Evolutionary conservation across 2,329 filamentous ascomycete genomes (phyloP).

Genomic region (Acephala macrosclerotiorum): DNA sequence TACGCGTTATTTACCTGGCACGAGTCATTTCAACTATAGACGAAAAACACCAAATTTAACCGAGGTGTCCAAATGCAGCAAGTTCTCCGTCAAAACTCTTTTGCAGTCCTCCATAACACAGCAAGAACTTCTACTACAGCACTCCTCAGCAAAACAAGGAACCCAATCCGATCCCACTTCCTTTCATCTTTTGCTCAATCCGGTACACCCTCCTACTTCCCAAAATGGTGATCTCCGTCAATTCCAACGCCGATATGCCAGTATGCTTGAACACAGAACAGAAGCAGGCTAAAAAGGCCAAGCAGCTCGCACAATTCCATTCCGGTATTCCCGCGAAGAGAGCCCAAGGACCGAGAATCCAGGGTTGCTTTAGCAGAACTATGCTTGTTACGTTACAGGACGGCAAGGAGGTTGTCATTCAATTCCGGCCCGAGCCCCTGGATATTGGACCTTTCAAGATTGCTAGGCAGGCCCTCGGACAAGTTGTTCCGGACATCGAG

Average conservation of each 20-base stretch:
- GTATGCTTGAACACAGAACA: constrained; percentile 22
- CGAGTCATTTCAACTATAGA: too few relatives aligned
- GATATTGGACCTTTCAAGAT: constrained; percentile 30
- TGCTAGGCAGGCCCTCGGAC: constrained; percentile 32
- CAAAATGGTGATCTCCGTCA: not conserved
- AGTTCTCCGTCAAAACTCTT: too few relatives aligned
- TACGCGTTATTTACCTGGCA: too few relatives aligned
- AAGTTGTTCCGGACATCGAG: constrained; percentile 33
- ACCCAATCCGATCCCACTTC: too few relatives aligned
- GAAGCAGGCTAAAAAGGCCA: constrained; percentile 29
- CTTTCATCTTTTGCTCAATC: too few relatives aligned
- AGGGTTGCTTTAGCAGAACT: constrained; percentile 39
- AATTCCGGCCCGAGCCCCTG: constrained; percentile 34
- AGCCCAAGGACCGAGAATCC: constrained; percentile 26
- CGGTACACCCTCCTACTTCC: too few relatives aligned
- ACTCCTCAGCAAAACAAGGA: too few relatives aligned
- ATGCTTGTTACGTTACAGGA: constrained; percentile 33
- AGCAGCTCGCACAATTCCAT: constrained; percentile 28
- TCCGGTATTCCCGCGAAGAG: constrained; percentile 26
- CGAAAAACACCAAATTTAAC: too few relatives aligned
- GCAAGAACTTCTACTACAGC: too few relatives aligned
- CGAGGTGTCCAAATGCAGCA: too few relatives aligned
- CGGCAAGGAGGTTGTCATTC: constrained; percentile 32
- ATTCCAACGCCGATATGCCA: constrained; percentile 1
- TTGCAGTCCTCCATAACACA: too few relatives aligned